These are phyloP conservation scores for Pseudofabraea citricarpa DNA, from an alignment of 2,329 filamentous ascomycete genomes.

Conservation along the genomic window DNA sequence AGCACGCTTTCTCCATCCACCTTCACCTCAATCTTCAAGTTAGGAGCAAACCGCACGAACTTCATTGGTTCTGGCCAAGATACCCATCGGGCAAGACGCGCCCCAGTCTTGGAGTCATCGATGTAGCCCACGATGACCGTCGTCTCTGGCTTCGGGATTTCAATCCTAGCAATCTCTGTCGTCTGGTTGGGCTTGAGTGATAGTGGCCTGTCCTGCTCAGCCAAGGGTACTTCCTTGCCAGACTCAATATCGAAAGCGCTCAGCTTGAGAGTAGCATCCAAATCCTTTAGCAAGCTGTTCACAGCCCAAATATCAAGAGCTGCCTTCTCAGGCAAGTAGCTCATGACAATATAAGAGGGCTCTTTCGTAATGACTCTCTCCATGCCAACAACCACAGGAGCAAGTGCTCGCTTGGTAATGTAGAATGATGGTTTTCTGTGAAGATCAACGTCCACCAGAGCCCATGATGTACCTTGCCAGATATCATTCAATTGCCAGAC, in stretches of 20 bases:
- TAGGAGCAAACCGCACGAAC: constrained; percentile 53
- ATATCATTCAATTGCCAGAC: constrained; percentile 70
- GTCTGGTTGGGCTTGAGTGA: constrained; percentile 41
- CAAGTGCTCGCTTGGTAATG: constrained; percentile 43
- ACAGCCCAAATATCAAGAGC: constrained; percentile 19
- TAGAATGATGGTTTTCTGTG: constrained; percentile 48
- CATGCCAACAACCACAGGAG: constrained; percentile 16
- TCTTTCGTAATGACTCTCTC: constrained; percentile 13
- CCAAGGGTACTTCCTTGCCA: constrained; percentile 47
- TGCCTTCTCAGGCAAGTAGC: constrained; percentile 9
- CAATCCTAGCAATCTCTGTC: constrained; percentile 51
- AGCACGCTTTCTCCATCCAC: constrained; percentile 31
- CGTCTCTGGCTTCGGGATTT: constrained; percentile 45
- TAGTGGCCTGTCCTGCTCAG: constrained; percentile 24
- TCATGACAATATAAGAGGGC: constrained; percentile 14
- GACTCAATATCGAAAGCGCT: constrained; percentile 57
- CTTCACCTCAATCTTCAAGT: constrained; percentile 37
- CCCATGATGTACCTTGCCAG: constrained; percentile 64
- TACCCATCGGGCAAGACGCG: constrained; percentile 54
- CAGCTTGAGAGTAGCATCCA: constrained; percentile 25
- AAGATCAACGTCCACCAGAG: constrained; percentile 55
- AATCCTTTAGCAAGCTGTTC: constrained; percentile 8
- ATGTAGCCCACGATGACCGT: constrained; percentile 58
- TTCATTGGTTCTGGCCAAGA: constrained; percentile 70
- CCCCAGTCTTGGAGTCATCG: constrained; percentile 34